Base-by-base conservation (phyloP, 2,329 filamentous ascomycete genomes). In the Aspergillus sp. region DNA sequence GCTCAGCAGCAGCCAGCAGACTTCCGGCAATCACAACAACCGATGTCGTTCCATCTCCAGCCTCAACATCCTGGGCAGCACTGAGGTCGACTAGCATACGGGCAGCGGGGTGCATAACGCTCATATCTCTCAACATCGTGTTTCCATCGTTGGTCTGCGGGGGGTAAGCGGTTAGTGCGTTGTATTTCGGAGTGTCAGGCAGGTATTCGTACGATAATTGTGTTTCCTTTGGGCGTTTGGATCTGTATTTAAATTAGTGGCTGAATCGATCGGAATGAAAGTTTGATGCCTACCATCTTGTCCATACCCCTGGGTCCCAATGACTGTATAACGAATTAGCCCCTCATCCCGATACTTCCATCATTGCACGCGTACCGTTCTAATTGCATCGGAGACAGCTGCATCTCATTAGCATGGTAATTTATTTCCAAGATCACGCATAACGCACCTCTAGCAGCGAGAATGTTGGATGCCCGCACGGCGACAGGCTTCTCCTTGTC, bases 21-120 rank as follows among this genome's bases (percentile, higher is more conserved):
- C 91, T 96, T 73, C 95, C 96, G 68, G 91, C 95, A 78, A 99
- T 96, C 66, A 99, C 95, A 30, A 99, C 95, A 24, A 99, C 95
- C 3, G 93, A 98, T 37, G 95, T 99, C 56, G 95, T 99, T 70
- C 95, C 96, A 76, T 99, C 95, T 79, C 95, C 95, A 63, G 95
- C 95, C 78, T 99, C 95, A 61, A 99, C 92, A 81, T 99, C 95
- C 77, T 99, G 95, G 65, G 95, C 95, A 66, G 95, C 91, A 70
- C 93, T 96, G 62, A 99, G 85, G 77, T 99, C 93, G 71, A 99
- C 95, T 66, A 99, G 84, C 95, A 99, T 99, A 82, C 96, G 97
- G 51, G 95, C 95, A 49, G 96, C 96, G n/a, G 95, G 95, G 75
- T 99, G 95, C 89, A 99, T 92, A 66, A 99, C 95, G 65, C 91